phyloP scores from a whole-genome alignment of 1,284 basidiomycete genomes.

The Pseudozyma thailandica region DNA sequence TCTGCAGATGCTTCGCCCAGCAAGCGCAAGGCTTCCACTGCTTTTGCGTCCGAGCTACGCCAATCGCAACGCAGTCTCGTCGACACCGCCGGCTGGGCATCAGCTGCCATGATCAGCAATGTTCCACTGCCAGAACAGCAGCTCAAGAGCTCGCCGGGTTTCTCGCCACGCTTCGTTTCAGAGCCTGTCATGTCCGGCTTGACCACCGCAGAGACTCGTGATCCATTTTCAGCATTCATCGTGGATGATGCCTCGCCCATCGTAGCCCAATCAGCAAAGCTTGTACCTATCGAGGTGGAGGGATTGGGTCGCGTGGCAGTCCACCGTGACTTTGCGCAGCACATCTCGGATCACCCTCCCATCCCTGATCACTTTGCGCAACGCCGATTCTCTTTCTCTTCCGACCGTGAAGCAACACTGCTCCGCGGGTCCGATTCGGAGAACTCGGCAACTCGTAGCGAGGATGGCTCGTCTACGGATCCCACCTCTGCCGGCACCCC shows the following conservation, averaged over 20 bases:
- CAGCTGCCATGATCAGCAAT: constrained; percentile 49
- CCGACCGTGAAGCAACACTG: constrained; percentile 30
- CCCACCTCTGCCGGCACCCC: constrained; percentile 49
- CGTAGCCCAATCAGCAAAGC: constrained; percentile 24
- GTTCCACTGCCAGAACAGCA: constrained; percentile 31
- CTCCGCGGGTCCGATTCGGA: constrained; percentile 43
- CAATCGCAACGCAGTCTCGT: constrained; percentile 45
- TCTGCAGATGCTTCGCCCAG: constrained; percentile 19
- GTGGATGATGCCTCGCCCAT: constrained; percentile 18
- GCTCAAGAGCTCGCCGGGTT: constrained; percentile 34
- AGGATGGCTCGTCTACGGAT: constrained; percentile 40
- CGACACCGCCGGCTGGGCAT: constrained; percentile 47
- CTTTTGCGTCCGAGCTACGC: constrained; percentile 43
- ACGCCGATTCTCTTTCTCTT: constrained; percentile 22
- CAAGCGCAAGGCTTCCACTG: constrained; percentile 47
- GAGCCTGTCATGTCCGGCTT: constrained; percentile 26
- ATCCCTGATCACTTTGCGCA: constrained; percentile 8
- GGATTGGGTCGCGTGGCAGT: constrained; percentile 48
- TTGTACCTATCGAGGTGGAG: constrained; percentile 48
- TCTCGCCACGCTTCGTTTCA: constrained; percentile 30
- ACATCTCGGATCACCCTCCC: constrained; percentile 40
- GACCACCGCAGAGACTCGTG: constrained; percentile 23
- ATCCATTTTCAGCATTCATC: constrained; percentile 37
- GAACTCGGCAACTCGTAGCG: constrained; percentile 45
- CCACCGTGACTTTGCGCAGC: constrained; percentile 42